Base-by-base conservation (phyloP, 108 stramenopile genomes). In the Fistulifera pelliculosa region DNA sequence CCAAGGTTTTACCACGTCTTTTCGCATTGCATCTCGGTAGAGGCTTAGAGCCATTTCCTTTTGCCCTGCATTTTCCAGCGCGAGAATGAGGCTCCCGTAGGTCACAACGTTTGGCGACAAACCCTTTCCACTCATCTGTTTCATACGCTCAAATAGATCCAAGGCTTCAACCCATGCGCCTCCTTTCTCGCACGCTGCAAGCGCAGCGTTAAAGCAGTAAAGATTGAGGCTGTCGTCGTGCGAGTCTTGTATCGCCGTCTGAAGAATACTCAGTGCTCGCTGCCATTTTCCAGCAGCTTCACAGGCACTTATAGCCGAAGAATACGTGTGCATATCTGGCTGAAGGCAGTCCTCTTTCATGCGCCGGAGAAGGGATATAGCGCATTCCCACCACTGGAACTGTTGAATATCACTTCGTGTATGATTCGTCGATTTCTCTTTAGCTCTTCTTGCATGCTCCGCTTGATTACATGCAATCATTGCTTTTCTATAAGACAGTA, bases 201-300 rank as follows among this genome's bases (percentile, higher is more conserved):
- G 73, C 14, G 85, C 85, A 25, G 81, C 73, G 64, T 83, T 87
- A 43, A 80, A 76, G 51, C 85, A 87, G 52, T 76, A 83, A 31
- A 81, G 35, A 53, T 87, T 87, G 26, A 73, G 52, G 42, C 26
- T 49, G 22, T 58, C 57, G 2, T 51, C 28, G 16, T 54, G 56
- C 38, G 26, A 21, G 24, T 64, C 57, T 16, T 69, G 67, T 8
- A 71, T 56, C 58, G 80, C 70, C 1, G 66, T 58, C 41, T 79
- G 69, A 10, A 87, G 63, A 40, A 87, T 71, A 26, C 81, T 69
- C 16, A 87, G 60, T 12, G 85, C 85, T 10, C 81, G 74, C 53
- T 87, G 85, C 85, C 85, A 87, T 64, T 87, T 56, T 15, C 85
- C 85, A 8, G 80, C 85, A 35, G 80, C 72, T 61, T 87, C 79